Evolutionary conservation across 2,329 filamentous ascomycete species (phyloP).

Genomic region (Ilyonectria destructans): DNA sequence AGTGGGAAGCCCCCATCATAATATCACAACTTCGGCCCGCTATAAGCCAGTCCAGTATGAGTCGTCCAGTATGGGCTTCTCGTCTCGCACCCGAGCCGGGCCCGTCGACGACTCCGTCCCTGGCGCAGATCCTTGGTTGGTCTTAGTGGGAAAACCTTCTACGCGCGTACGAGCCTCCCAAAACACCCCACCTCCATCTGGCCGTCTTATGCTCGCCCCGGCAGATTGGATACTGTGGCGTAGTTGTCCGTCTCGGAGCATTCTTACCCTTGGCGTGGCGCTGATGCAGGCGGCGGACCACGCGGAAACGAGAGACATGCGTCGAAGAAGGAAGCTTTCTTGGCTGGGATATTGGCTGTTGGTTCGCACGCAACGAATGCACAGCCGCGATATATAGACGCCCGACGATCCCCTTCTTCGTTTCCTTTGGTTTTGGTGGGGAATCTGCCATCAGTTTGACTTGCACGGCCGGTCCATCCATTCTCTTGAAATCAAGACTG

Average conservation of each 20-base stretch:
- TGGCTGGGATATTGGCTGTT: background rate
- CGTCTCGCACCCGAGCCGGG: background rate
- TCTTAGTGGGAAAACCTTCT: too few relatives aligned
- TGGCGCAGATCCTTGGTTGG: background rate
- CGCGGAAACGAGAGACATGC: conserved; percentile 15
- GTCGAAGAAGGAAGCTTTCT: conserved; percentile 4
- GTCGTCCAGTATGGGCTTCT: background rate
- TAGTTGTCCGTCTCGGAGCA: background rate
- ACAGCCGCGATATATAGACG: conserved; percentile 8
- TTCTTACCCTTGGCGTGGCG: background rate
- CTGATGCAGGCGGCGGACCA: conserved; percentile 1
- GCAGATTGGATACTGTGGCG: conserved; percentile 6
- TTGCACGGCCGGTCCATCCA: background rate
- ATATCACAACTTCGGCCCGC: background rate
- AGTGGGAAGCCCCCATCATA: background rate
- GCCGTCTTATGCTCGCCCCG: background rate
- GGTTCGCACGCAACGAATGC: background rate
- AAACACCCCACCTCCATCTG: too few relatives aligned
- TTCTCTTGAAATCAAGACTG: background rate
- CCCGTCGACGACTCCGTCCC: background rate
- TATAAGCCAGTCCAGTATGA: background rate
- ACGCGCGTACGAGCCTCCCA: too few relatives aligned
- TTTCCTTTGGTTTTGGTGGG: background rate
- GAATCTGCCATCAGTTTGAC: conserved; percentile 11
- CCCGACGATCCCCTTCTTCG: background rate